These are phyloP conservation scores for Colletotrichum sp. DNA, from an alignment of 2,329 filamentous ascomycete species.

Conservation along the genomic window DNA sequence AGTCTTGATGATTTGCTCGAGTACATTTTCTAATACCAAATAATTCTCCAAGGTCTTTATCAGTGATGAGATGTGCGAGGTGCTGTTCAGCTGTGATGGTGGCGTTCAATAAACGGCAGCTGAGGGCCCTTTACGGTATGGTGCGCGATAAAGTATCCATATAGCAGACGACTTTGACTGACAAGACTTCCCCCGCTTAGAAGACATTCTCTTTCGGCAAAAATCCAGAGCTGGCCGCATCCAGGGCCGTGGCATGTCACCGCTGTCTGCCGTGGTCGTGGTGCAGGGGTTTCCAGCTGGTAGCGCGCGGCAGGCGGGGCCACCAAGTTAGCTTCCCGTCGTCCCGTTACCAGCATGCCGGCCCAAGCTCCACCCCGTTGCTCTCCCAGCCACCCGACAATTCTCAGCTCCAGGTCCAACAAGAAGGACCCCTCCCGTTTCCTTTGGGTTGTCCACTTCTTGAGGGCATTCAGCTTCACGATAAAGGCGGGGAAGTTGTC, in stretches of 20 bases:
- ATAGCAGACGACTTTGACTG: background rate
- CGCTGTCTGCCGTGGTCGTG: background rate
- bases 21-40: constrained; percentile 3
- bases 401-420: background rate
- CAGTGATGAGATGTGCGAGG: background rate
- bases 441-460: background rate
- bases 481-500: background rate
- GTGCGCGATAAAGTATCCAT: background rate
- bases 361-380: background rate
- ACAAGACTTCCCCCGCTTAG: background rate
- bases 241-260: background rate
- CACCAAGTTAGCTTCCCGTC: background rate
- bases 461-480: background rate
- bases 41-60: background rate
- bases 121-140: background rate
- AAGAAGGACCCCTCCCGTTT: background rate
- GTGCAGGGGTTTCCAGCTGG: background rate
- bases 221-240: background rate
- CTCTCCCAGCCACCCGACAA: background rate
- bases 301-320: background rate
- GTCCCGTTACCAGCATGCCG: background rate
- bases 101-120: background rate
- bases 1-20: constrained; percentile 12
- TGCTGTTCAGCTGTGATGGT: background rate
- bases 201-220: background rate